Conservation (phyloP, 495 filamentous ascomycete genomes). For the Aspergillus ostianus region DNA sequence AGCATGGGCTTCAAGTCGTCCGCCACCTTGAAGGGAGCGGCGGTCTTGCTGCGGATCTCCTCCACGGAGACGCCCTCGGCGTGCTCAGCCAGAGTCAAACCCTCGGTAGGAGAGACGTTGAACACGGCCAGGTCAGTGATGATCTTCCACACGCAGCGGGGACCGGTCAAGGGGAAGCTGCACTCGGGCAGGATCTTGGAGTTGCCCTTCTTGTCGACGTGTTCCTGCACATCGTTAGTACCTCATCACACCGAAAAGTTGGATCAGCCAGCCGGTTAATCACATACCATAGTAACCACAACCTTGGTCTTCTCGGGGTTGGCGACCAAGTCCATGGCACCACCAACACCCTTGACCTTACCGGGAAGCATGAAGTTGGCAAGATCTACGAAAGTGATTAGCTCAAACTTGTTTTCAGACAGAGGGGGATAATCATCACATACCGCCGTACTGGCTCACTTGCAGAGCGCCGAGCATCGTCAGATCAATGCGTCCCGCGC, state of each 20-base stretch:
- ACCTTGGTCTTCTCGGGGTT: constrained; percentile 84
- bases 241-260: neutral
- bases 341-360: constrained; percentile 91
- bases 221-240: constrained; percentile 46
- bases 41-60: constrained; percentile 83
- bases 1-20: constrained; percentile 74
- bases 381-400: constrained; percentile 24
- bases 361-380: constrained; percentile 73
- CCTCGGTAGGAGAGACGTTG: constrained; percentile 74
- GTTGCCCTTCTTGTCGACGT: constrained; percentile 84
- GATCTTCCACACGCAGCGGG: constrained; percentile 77
- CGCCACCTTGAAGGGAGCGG: constrained; percentile 76
- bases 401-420: neutral
- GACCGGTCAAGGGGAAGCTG: constrained; percentile 82
- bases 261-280: neutral
- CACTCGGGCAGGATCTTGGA: constrained; percentile 81
- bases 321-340: constrained; percentile 86
- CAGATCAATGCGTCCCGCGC: constrained; percentile 81
- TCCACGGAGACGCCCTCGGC: constrained; percentile 81
- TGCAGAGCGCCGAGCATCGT: constrained; percentile 92
- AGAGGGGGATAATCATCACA: constrained; percentile 23
- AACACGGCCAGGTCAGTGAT: constrained; percentile 90
- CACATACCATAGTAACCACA: constrained; percentile 70
- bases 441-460: constrained; percentile 73
- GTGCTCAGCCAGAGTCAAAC: constrained; percentile 76